A percentile compares a stretch with the other conserved stretches of the same genome.
Evolutionary conservation across 192 early-diverging fungal genomes (phyloP).

Genomic region (Podochytrium sp.): DNA sequence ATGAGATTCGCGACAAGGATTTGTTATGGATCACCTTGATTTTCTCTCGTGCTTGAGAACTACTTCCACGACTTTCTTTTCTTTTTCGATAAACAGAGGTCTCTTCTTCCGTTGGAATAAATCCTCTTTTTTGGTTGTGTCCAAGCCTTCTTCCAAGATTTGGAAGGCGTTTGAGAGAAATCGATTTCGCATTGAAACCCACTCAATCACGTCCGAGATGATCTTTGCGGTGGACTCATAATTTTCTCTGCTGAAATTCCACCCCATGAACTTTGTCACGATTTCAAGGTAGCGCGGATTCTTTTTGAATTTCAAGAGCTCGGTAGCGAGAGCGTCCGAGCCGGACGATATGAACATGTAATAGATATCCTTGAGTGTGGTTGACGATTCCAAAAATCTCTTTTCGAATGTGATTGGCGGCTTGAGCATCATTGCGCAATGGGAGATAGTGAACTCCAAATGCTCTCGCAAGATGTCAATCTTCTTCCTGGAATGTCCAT

Average conservation of each 20-base stretch:
- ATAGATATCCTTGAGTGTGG: slow-evolving; percentile 44
- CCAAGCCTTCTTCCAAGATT: slow-evolving; percentile 27
- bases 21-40: slow-evolving; percentile 4
- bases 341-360: slow-evolving; percentile 29
- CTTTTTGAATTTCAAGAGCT: slow-evolving; percentile 48
- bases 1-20: not conserved
- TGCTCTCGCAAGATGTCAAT: slow-evolving; percentile 41
- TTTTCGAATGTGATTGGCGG: slow-evolving; percentile 15
- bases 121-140: slow-evolving; percentile 26
- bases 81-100: slow-evolving; percentile 29
- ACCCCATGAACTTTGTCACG: slow-evolving; percentile 28
- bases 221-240: slow-evolving; percentile 36
- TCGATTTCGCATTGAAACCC: slow-evolving; percentile 41
- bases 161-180: slow-evolving; percentile 35
- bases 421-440: slow-evolving; percentile 12
- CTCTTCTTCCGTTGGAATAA: slow-evolving; percentile 4
- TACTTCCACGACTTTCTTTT: not conserved
- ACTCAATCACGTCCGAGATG: slow-evolving; percentile 46
- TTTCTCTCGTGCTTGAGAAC: not conserved
- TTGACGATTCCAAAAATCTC: slow-evolving; percentile 23
- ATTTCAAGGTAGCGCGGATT: slow-evolving; percentile 57
- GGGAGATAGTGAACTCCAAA: slow-evolving; percentile 26
- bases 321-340: slow-evolving; percentile 39
- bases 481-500: slow-evolving; percentile 7
- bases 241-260: slow-evolving; percentile 33